phyloP scores from a whole-genome alignment of 2,329 filamentous ascomycete genomes.

The Aspergillus nomiae region DNA sequence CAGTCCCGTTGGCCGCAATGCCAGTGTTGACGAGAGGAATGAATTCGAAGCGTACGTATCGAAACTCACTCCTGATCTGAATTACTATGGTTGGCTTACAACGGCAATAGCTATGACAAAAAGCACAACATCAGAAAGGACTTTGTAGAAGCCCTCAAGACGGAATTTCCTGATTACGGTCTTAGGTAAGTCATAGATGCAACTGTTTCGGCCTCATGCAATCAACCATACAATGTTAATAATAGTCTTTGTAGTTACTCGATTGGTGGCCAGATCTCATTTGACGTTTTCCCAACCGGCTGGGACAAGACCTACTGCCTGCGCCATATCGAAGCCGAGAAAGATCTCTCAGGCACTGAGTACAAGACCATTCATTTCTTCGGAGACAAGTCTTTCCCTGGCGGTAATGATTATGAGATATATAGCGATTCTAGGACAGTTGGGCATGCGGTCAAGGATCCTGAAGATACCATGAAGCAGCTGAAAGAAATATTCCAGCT shows the following conservation, averaged over 20 bases:
- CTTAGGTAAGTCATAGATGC: conserved; percentile 67
- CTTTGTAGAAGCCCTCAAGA: conserved; percentile 74
- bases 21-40: conserved; percentile 74
- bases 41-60: conserved; percentile 67
- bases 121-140: conserved; percentile 72
- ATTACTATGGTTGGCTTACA: conserved; percentile 13
- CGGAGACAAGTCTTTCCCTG: conserved; percentile 88
- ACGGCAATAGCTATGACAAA: conserved; percentile 65
- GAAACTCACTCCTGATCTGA: conserved; percentile 5
- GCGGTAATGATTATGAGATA: conserved; percentile 96
- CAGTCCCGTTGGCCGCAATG: conserved; percentile 73
- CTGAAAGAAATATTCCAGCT: conserved; percentile 80
- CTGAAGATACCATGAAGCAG: conserved; percentile 78
- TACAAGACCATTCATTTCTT: conserved; percentile 97
- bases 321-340: conserved; percentile 80
- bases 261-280: conserved; percentile 96
- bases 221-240: background rate
- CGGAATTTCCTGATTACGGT: conserved; percentile 79
- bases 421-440: conserved; percentile 78
- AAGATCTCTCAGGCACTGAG: conserved; percentile 61
- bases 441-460: conserved; percentile 79
- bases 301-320: conserved; percentile 99
- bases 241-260: conserved; percentile 64
- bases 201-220: background rate
- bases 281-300: conserved; percentile 93